Conservation (phyloP, 441 rosid genomes). For the Croton laevigatus region DNA sequence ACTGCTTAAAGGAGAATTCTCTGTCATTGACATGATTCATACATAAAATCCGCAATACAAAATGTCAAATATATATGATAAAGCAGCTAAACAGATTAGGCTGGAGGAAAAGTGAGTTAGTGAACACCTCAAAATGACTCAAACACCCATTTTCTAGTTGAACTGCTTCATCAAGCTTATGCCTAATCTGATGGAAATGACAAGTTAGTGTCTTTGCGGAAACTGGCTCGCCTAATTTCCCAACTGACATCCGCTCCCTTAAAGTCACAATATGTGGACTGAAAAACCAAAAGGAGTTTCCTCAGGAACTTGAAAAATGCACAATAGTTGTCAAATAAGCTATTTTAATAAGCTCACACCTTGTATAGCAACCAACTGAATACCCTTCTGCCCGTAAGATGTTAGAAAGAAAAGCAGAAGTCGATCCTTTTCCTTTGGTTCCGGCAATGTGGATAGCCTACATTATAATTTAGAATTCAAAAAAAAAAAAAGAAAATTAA, state of each 20-base stretch:
- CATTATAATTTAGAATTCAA: background rate
- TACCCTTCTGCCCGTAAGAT: conserved; percentile 71
- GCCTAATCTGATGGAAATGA: conserved; percentile 51
- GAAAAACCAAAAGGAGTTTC: conserved; percentile 21
- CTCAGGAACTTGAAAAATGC: conserved; percentile 19
- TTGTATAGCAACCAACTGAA: conserved; percentile 79
- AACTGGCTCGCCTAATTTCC: conserved; percentile 55
- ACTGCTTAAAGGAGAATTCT: background rate
- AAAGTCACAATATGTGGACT: conserved; percentile 81
- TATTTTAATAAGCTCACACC: conserved; percentile 34
- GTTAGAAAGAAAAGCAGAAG: conserved; percentile 75
- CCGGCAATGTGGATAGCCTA: conserved; percentile 84
- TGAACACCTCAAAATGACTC: conserved; percentile 83
- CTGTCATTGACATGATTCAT: background rate
- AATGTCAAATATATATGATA: background rate
- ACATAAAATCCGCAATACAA: background rate
- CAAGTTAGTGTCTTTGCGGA: conserved; percentile 51
- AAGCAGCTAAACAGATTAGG: background rate
- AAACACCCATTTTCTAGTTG: conserved; percentile 54
- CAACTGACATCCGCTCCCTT: conserved; percentile 70
- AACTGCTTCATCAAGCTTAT: conserved; percentile 55
- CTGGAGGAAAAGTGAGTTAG: background rate
- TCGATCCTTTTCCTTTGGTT: conserved; percentile 93
- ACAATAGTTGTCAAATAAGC: background rate
- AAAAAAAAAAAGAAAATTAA: background rate